A percentile compares a stretch with the other conserved stretches of the same genome.
phyloP scores from a whole-genome alignment of 768 basidiomycete species.

The Lentinula detonsa region DNA sequence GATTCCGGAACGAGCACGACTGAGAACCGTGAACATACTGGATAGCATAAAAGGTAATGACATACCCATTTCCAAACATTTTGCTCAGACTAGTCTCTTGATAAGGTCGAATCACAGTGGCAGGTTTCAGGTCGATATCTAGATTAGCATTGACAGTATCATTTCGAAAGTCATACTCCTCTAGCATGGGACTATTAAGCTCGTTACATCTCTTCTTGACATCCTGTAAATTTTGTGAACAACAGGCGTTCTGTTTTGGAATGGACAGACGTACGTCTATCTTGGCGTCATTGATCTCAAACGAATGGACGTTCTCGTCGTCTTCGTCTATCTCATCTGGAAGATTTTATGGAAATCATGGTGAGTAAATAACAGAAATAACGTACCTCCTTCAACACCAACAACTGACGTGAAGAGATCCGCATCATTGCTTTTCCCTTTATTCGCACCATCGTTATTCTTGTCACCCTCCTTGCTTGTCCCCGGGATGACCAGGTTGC shows the following conservation, averaged over 20 bases:
- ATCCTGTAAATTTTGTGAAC: conserved; percentile 41
- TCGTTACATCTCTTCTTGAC: conserved; percentile 97
- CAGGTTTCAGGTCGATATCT: conserved; percentile 97
- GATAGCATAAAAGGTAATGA: conserved; percentile 7
- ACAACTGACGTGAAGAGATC: conserved; percentile 96
- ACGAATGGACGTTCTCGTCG: conserved; percentile 95
- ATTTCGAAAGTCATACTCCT: conserved; percentile 98
- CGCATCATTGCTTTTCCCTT: conserved; percentile 42
- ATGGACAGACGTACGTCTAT: conserved; percentile 64
- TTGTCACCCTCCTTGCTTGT: conserved; percentile 70
- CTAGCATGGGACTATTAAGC: conserved; percentile 95
- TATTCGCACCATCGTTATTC: conserved; percentile 46
- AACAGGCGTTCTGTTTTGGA: not conserved
- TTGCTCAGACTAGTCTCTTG: conserved; percentile 98
- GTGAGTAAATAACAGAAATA: not conserved
- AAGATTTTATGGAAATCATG: not conserved
- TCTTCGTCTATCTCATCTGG: conserved; percentile 96
- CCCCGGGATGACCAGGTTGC: conserved; percentile 82
- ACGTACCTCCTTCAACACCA: conserved; percentile 81
- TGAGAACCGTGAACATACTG: conserved; percentile 21
- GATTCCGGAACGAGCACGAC: conserved; percentile 95
- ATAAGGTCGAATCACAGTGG: conserved; percentile 95
- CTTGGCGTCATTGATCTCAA: conserved; percentile 90
- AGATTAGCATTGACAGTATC: conserved; percentile 95
- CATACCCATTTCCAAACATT: conserved; percentile 99